phyloP scores from a whole-genome alignment of 1,284 basidiomycete species.

The Mycosarcoma maydis region DNA sequence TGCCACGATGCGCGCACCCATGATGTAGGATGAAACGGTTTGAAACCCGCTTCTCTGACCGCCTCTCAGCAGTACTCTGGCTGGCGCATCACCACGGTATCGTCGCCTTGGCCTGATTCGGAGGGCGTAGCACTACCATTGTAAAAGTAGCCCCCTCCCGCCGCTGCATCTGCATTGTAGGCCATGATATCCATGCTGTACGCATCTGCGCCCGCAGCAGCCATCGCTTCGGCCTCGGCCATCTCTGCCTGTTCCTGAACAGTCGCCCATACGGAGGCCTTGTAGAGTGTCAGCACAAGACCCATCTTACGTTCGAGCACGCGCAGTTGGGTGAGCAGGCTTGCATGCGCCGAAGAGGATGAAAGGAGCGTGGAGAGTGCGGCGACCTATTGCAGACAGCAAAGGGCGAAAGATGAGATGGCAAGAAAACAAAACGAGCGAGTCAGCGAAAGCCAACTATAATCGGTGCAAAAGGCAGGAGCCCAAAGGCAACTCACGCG shows the following conservation, averaged over 20 bases:
- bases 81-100: conserved; percentile 43
- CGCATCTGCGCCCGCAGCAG: conserved; percentile 28
- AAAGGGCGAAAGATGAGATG: conserved; percentile 54
- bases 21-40: not conserved
- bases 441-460: no score
- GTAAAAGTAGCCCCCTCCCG: conserved; percentile 13
- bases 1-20: not conserved
- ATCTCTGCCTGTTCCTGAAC: conserved; percentile 82
- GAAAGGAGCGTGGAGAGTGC: conserved; percentile 67
- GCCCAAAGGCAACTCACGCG: conserved; percentile 47
- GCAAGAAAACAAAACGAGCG: not conserved
- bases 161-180: conserved; percentile 9
- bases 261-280: conserved; percentile 92
- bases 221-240: conserved; percentile 67
- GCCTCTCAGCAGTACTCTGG: conserved; percentile 27
- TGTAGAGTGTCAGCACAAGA: conserved; percentile 78
- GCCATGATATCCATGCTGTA: conserved; percentile 28
- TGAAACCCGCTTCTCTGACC: not conserved
- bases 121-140: conserved; percentile 1
- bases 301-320: conserved; percentile 93
- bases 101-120: conserved; percentile 24
- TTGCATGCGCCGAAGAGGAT: conserved; percentile 76
- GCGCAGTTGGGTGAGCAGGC: conserved; percentile 80
- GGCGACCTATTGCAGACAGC: conserved; percentile 16
- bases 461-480: no score